Conservation (phyloP, 495 filamentous ascomycete genomes). For the Hyphodiscus hymeniophilus region DNA sequence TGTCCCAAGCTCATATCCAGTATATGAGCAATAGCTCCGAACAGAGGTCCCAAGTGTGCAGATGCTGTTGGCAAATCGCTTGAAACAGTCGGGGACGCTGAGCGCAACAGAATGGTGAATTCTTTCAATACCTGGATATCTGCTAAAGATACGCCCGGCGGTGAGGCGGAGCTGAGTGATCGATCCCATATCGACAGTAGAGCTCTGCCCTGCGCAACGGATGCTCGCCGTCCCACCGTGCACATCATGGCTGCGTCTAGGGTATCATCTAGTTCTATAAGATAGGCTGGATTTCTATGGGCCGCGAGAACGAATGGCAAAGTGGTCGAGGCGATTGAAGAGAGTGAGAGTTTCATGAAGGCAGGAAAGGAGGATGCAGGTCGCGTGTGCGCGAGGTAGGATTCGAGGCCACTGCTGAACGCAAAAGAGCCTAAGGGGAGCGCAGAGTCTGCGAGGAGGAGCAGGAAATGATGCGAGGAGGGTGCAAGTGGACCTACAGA, state of each 20-base stretch:
- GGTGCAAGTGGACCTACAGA: constrained; percentile 15
- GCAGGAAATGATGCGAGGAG: constrained; percentile 59
- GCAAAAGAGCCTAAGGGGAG: constrained; percentile 95
- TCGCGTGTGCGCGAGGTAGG: constrained; percentile 73
- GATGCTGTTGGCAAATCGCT: constrained; percentile 26
- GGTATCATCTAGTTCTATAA: constrained; percentile 66
- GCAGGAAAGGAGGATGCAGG: constrained; percentile 50
- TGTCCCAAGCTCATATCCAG: constrained; percentile 34
- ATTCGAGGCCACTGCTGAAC: constrained; percentile 90
- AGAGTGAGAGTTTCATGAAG: constrained; percentile 73
- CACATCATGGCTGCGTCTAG: constrained; percentile 83
- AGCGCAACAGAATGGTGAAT: constrained; percentile 29
- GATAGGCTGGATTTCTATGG: constrained; percentile 48
- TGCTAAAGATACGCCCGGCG: constrained; percentile 6
- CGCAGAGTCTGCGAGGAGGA: constrained; percentile 91
- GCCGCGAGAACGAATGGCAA: constrained; percentile 80
- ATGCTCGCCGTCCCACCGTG: constrained; percentile 78
- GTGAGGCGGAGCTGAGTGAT: constrained; percentile 41
- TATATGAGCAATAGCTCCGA: constrained; percentile 64
- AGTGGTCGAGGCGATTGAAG: constrained; percentile 67
- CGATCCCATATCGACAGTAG: constrained; percentile 86
- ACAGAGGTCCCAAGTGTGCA: constrained; percentile 74
- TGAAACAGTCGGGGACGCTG: constrained; percentile 22
- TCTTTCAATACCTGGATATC: constrained; percentile 20
- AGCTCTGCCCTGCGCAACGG: constrained; percentile 75